Conservation (phyloP, 148 eudicot genomes). For the Heliosperma pusillum region DNA sequence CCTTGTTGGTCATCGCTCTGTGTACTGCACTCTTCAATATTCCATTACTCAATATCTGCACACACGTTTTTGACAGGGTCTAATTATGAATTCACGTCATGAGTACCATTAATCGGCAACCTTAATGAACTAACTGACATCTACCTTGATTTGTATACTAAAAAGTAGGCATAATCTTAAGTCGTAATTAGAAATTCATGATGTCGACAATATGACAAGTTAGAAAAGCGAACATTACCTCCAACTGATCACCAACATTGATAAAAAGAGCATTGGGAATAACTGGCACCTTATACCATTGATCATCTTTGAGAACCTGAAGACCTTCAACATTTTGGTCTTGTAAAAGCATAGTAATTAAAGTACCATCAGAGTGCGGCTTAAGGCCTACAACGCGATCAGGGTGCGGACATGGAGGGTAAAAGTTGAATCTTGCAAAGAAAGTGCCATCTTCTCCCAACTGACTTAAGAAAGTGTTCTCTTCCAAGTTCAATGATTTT, state of each 20-base stretch:
- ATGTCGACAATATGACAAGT: too few relatives aligned
- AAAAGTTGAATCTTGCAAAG: conserved; percentile 38
- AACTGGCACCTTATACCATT: conserved; percentile 45
- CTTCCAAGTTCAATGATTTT: conserved; percentile 35
- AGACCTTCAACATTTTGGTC: conserved; percentile 52
- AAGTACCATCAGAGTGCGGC: conserved; percentile 46
- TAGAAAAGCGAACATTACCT: conserved; percentile 26
- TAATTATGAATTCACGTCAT: too few relatives aligned
- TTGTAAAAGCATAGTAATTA: conserved; percentile 39
- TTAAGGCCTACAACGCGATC: conserved; percentile 36
- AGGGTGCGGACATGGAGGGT: conserved; percentile 40
- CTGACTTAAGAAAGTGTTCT: conserved; percentile 26
- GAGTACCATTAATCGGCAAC: not conserved
- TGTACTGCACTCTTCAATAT: conserved; percentile 40
- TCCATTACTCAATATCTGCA: conserved; percentile 44
- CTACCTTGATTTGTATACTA: too few relatives aligned
- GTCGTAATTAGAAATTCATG: too few relatives aligned
- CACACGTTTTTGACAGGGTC: too few relatives aligned
- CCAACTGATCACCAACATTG: conserved; percentile 40
- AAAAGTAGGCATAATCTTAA: too few relatives aligned
- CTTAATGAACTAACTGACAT: too few relatives aligned
- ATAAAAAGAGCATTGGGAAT: conserved; percentile 40
- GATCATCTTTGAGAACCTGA: conserved; percentile 38
- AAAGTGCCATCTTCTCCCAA: conserved; percentile 21
- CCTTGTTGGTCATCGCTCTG: conserved; percentile 30